phyloP scores from a whole-genome alignment of 2,329 filamentous ascomycete genomes.

The Chrysoporthe deuterocubensis region DNA sequence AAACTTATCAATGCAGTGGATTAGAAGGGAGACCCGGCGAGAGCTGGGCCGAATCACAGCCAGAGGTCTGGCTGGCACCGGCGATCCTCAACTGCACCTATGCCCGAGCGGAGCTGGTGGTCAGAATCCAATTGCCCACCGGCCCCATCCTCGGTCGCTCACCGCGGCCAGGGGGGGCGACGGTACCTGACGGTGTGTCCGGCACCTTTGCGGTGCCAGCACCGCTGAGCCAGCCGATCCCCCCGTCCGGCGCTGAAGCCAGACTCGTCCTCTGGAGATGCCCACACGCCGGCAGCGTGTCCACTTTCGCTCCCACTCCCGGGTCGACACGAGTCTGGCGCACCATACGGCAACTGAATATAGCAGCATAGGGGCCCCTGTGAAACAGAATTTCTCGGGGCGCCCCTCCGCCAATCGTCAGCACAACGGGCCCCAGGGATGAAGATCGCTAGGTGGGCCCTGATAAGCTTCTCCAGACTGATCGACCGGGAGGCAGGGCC shows the following conservation, averaged over 20 bases:
- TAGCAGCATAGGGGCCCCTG: not conserved
- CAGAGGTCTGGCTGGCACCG: not conserved
- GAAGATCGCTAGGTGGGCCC: constrained; percentile 1
- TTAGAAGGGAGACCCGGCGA: not conserved
- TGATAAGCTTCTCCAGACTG: constrained; percentile 13
- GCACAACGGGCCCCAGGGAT: not conserved
- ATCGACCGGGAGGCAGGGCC: not conserved
- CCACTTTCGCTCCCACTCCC: too few relatives aligned
- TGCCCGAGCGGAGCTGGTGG: not conserved
- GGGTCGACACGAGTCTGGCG: not conserved
- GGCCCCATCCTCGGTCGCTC: not conserved
- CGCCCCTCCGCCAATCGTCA: constrained; percentile 12
- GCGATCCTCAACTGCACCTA: not conserved
- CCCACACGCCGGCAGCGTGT: too few relatives aligned
- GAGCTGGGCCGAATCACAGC: not conserved
- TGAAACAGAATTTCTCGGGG: constrained; percentile 8
- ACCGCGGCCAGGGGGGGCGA: not conserved
- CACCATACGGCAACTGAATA: not conserved
- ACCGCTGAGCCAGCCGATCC: not conserved
- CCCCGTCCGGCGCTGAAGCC: too few relatives aligned
- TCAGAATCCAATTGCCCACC: not conserved
- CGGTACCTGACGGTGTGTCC: not conserved
- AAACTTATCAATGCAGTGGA: not conserved
- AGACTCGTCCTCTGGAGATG: too few relatives aligned
- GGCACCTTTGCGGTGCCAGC: not conserved